phyloP scores from a whole-genome alignment of 441 rosid genomes.

The Melastoma candidum region DNA sequence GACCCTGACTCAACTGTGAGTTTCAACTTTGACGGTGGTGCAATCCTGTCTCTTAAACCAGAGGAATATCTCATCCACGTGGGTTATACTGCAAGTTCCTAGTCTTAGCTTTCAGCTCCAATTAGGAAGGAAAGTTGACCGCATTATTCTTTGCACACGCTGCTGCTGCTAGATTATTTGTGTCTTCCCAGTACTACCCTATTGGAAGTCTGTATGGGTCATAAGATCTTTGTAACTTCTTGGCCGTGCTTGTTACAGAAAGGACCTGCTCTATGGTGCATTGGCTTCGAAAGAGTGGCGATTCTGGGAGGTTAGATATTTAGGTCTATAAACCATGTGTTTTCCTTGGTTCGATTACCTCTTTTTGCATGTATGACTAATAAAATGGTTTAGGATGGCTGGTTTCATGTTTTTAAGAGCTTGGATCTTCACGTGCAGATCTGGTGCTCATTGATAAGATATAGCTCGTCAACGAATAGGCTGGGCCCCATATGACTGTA shows the following conservation, averaged over 20 bases:
- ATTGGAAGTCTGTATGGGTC: no score
- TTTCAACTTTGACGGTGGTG: slow-evolving; percentile 60
- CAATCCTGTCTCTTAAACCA: slow-evolving; percentile 52
- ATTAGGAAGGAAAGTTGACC: neutral
- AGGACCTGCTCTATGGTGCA: slow-evolving; percentile 82
- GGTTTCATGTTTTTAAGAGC: slow-evolving; percentile 2
- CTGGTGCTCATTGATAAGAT: slow-evolving; percentile 72
- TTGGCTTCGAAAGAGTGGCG: slow-evolving; percentile 59
- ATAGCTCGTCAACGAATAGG: slow-evolving; percentile 53
- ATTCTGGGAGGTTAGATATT: slow-evolving; percentile 88
- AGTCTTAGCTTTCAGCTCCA: neutral
- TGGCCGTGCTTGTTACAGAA: slow-evolving; percentile 27
- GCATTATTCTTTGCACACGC: neutral
- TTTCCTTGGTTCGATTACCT: neutral
- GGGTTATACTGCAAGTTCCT: slow-evolving; percentile 60
- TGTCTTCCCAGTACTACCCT: neutral
- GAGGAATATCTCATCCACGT: slow-evolving; percentile 49
- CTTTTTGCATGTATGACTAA: neutral
- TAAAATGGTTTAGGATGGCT: no score
- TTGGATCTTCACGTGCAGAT: slow-evolving; percentile 27
- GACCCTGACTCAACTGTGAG: slow-evolving; percentile 52
- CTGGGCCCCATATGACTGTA: slow-evolving; percentile 71
- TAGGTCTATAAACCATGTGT: neutral
- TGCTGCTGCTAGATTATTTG: neutral
- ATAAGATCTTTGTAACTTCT: no score